Conservation (phyloP, 257 asterid genomes). For the Solanum virginianum region DNA sequence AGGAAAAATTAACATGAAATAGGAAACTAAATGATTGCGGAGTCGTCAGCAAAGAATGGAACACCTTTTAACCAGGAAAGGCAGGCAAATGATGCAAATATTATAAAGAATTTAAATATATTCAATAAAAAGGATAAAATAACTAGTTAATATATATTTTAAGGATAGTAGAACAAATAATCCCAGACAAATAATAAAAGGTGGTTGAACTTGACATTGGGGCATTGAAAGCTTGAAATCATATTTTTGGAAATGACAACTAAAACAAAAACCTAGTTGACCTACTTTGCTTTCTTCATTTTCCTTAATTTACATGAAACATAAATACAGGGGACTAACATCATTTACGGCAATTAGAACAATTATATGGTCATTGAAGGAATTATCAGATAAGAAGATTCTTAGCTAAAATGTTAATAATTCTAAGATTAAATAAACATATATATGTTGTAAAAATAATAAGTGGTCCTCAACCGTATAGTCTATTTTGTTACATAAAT, state of each 20-base stretch:
- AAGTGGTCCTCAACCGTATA: not conserved
- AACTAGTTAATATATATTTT: not conserved
- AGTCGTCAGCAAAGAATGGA: not conserved
- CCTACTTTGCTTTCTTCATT: not conserved
- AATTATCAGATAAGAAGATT: not conserved
- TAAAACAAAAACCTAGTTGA: not conserved
- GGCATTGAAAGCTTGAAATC: not conserved
- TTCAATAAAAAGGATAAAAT: too few species aligned
- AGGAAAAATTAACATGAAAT: not conserved
- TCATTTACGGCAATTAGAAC: not conserved
- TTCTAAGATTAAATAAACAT: not conserved
- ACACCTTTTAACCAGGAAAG: not conserved
- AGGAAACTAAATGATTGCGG: not conserved
- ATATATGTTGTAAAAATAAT: not conserved
- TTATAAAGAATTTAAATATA: too few species aligned
- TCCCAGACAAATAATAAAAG: not conserved
- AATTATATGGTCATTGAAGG: not conserved
- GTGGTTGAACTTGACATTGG: not conserved
- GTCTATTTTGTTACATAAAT: not conserved
- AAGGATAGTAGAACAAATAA: too few species aligned
- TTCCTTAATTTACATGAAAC: not conserved
- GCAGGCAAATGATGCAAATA: not conserved
- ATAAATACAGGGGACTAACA: not conserved
- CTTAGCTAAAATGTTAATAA: not conserved
- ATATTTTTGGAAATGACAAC: not conserved